phyloP scores from a whole-genome alignment of 2,329 filamentous ascomycete genomes.

The Epichloe festucae region DNA sequence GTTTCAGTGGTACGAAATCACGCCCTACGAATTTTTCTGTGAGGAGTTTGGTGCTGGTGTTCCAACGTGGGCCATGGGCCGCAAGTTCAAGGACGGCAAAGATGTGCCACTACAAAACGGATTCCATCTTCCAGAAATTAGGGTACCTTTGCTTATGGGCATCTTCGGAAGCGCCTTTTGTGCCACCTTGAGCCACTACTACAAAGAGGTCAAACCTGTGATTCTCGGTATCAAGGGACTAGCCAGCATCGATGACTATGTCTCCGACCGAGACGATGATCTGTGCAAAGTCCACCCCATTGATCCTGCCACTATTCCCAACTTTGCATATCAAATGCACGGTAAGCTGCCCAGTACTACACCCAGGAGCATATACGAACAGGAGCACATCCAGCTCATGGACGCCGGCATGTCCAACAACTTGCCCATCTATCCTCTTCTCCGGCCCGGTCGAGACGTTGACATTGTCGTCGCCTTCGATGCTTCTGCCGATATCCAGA shows the following conservation, averaged over 20 bases:
- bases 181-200: slow-evolving; percentile 90
- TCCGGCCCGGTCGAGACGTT: slow-evolving; percentile 76
- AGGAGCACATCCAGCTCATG: slow-evolving; percentile 71
- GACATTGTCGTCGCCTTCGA: slow-evolving; percentile 91
- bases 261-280: slow-evolving; percentile 71
- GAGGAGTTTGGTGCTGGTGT: slow-evolving; percentile 88
- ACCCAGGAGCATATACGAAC: slow-evolving; percentile 62
- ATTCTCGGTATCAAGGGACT: slow-evolving; percentile 65
- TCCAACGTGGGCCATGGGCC: slow-evolving; percentile 84
- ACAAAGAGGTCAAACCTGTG: slow-evolving; percentile 79
- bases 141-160: slow-evolving; percentile 73
- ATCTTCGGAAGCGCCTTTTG: slow-evolving; percentile 98
- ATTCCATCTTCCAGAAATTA: slow-evolving; percentile 66
- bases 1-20: slow-evolving; percentile 98
- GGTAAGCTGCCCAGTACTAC: slow-evolving; percentile 60
- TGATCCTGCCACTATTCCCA: slow-evolving; percentile 80
- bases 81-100: slow-evolving; percentile 61
- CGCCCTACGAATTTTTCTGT: slow-evolving; percentile 89
- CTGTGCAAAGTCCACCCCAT: slow-evolving; percentile 89
- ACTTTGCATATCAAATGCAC: slow-evolving; percentile 75
- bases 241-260: slow-evolving; percentile 63
- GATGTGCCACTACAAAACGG: slow-evolving; percentile 43
- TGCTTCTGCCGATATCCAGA: slow-evolving; percentile 81
- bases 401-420: slow-evolving; percentile 99
- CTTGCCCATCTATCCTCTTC: slow-evolving; percentile 83